A percentile compares a stretch with the other conserved stretches of the same genome.
Evolutionary conservation across 1,139 yeast species (phyloP).

Genomic region (Sugiyamaella novakii): DNA sequence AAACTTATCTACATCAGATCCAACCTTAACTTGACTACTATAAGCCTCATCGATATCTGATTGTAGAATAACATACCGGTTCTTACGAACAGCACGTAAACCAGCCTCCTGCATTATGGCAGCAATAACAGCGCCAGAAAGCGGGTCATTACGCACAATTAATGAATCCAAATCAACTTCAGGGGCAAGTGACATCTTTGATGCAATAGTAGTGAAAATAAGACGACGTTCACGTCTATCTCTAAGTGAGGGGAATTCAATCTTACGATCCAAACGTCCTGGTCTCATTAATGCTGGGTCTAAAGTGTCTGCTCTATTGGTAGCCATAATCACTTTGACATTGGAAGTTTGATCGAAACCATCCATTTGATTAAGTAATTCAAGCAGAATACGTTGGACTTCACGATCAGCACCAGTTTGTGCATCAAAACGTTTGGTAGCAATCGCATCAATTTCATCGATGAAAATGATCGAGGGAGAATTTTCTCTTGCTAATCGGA

Average conservation of each 20-base stretch:
- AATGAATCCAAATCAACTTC: slow-evolving; percentile 95
- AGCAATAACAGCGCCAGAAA: slow-evolving; percentile 96
- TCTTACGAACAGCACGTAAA: slow-evolving; percentile 94
- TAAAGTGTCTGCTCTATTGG: slow-evolving; percentile 95
- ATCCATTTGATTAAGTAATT: slow-evolving; percentile 97
- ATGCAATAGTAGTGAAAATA: slow-evolving; percentile 94
- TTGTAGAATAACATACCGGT: slow-evolving; percentile 93
- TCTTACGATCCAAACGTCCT: slow-evolving; percentile 96
- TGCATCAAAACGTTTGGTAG: slow-evolving; percentile 98
- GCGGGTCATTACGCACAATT: slow-evolving; percentile 92
- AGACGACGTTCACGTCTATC: slow-evolving; percentile 97
- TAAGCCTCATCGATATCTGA: slow-evolving; percentile 97
- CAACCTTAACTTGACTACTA: slow-evolving; percentile 93
- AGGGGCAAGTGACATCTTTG: slow-evolving; percentile 96
- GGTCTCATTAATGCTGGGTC: slow-evolving; percentile 98
- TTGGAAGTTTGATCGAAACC: slow-evolving; percentile 96
- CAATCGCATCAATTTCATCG: slow-evolving; percentile 98
- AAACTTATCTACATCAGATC: slow-evolving; percentile 93
- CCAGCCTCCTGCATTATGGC: slow-evolving; percentile 99
- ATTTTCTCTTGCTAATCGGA: slow-evolving; percentile 94
- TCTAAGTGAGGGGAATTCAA: slow-evolving; percentile 92
- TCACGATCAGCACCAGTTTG: slow-evolving; percentile 99
- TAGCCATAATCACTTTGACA: slow-evolving; percentile 98
- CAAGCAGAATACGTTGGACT: slow-evolving; percentile 96
- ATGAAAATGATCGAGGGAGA: slow-evolving; percentile 95